Evolutionary conservation across 495 filamentous ascomycete species (phyloP).

Genomic region (Echria macrotheca): DNA sequence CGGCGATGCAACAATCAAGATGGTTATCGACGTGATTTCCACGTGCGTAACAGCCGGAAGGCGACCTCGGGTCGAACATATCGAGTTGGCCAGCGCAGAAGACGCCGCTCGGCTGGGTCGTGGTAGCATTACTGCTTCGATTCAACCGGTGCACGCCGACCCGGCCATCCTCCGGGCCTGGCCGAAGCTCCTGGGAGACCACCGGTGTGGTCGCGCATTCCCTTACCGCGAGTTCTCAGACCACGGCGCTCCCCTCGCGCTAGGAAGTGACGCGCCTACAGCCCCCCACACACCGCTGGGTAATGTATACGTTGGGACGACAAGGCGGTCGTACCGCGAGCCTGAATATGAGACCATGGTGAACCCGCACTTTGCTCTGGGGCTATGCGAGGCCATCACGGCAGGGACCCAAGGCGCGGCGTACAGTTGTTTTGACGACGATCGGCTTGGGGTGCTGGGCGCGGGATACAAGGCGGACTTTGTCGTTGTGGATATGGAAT

Average conservation of each 20-base stretch:
- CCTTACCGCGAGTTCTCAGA: conserved; percentile 57
- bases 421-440: conserved; percentile 54
- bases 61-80: conserved; percentile 58
- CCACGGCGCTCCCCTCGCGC: conserved; percentile 46
- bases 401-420: conserved; percentile 55
- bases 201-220: conserved; percentile 51
- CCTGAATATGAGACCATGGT: conserved; percentile 41
- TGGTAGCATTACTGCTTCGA: conserved; percentile 55
- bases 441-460: conserved; percentile 43
- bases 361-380: conserved; percentile 50
- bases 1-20: conserved; percentile 51
- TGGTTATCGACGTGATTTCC: conserved; percentile 52
- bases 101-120: conserved; percentile 50
- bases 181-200: conserved; percentile 48
- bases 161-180: conserved; percentile 57
- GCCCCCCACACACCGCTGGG: conserved; percentile 51
- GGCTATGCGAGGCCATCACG: conserved; percentile 44
- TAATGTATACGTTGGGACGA: conserved; percentile 58
- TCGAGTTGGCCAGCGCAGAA: conserved; percentile 50
- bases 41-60: conserved; percentile 37
- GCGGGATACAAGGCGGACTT: conserved; percentile 53
- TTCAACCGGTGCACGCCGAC: conserved; percentile 61
- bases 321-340: conserved; percentile 49
- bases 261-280: conserved; percentile 58
- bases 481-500: conserved; percentile 54